Evolutionary conservation across 192 early-diverging fungal genomes (phyloP).

Genomic region (Gigaspora rosea): DNA sequence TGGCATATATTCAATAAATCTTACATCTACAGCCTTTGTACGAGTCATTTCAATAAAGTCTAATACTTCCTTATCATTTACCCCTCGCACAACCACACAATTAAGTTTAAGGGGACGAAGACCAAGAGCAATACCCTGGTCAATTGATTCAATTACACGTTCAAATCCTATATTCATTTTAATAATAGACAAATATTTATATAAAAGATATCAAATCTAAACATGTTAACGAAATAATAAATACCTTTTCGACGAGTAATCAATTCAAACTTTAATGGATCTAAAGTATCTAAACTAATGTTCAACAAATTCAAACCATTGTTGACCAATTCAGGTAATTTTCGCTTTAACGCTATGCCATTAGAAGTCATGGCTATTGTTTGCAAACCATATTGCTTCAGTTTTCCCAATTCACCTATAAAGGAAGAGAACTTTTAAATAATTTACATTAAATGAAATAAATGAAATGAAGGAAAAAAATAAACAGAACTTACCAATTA

Average conservation of each 20-base stretch:
- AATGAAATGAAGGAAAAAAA: not conserved
- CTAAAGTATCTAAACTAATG: constrained; percentile 90
- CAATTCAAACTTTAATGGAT: constrained; percentile 83
- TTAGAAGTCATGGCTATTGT: constrained; percentile 94
- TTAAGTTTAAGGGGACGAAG: constrained; percentile 88
- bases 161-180: constrained; percentile 57
- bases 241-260: constrained; percentile 83
- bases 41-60: constrained; percentile 86
- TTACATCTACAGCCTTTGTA: constrained; percentile 69
- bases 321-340: constrained; percentile 67
- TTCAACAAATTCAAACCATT: constrained; percentile 87
- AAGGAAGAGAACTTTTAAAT: not conserved
- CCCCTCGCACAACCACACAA: constrained; percentile 85
- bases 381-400: constrained; percentile 73
- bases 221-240: not conserved
- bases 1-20: constrained; percentile 99
- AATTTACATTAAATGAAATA: not conserved
- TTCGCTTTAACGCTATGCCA: constrained; percentile 86
- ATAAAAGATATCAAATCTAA: not conserved
- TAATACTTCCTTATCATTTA: constrained; percentile 83
- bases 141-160: constrained; percentile 75
- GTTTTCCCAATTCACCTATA: constrained; percentile 65
- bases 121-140: constrained; percentile 63
- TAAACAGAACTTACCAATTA: constrained; percentile 62
- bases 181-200: not conserved